Percentiles rank a stretch among this genome's conserved stretches.
phyloP scores from a whole-genome alignment of 768 basidiomycete genomes.

The Lepiota venenata region DNA sequence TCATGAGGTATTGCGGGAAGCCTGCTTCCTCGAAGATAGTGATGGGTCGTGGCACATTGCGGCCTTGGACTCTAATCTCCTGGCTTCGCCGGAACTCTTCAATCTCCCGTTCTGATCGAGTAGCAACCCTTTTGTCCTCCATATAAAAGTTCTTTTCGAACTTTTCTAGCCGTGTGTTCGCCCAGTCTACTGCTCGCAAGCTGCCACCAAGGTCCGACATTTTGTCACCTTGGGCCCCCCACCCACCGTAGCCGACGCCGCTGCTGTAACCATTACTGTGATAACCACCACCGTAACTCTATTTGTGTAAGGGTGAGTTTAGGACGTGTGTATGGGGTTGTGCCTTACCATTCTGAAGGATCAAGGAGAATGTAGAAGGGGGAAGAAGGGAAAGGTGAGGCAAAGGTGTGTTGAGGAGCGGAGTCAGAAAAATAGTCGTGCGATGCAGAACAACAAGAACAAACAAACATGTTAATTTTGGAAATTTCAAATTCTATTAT shows the following conservation, averaged over 20 bases:
- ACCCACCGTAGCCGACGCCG: conserved; percentile 49
- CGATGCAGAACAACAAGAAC: conserved; percentile 15
- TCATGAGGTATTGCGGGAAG: conserved; percentile 95
- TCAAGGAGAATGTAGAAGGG: conserved; percentile 5
- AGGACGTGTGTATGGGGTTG: not conserved
- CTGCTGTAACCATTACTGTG: conserved; percentile 44
- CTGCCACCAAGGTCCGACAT: conserved; percentile 83
- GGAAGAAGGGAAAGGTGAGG: conserved; percentile 3
- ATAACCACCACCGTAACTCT: conserved; percentile 38
- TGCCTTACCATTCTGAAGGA: conserved; percentile 22
- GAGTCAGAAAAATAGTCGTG: conserved; percentile 13
- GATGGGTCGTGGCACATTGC: conserved; percentile 84
- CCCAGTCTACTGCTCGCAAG: conserved; percentile 86
- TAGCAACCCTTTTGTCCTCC: conserved; percentile 82
- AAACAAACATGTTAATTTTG: conserved; percentile 17
- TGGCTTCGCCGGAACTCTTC: conserved; percentile 81
- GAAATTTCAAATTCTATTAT: not conserved
- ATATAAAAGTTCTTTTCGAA: conserved; percentile 99
- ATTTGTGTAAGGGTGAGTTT: conserved; percentile 6
- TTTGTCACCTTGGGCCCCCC: conserved; percentile 59
- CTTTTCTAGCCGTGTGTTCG: conserved; percentile 60
- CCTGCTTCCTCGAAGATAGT: conserved; percentile 91
- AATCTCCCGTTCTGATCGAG: conserved; percentile 79
- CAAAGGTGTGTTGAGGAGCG: conserved; percentile 4
- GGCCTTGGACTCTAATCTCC: conserved; percentile 94